A percentile compares a stretch with the other conserved stretches of the same genome.
Conservation (phyloP, 495 filamentous ascomycete species). For the Evansstolkia leycettana region DNA sequence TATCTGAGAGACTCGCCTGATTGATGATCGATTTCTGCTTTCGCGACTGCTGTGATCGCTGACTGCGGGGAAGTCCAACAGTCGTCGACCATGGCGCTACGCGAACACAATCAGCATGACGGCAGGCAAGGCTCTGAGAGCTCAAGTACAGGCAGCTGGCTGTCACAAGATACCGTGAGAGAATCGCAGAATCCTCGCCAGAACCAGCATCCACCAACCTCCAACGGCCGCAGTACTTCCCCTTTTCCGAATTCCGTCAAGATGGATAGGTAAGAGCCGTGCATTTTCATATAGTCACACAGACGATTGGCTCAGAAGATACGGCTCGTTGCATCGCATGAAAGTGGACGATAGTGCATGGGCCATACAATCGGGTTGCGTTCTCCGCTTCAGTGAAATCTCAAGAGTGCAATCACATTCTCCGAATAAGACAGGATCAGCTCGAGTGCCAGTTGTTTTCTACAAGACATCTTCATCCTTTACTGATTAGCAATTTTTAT, state of each 20-base stretch:
- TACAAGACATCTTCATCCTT: too few species aligned
- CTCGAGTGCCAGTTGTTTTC: too few species aligned
- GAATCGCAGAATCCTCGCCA: constrained; percentile 15
- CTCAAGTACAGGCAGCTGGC: constrained; percentile 28
- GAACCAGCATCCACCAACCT: constrained; percentile 8
- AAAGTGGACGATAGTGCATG: too few species aligned
- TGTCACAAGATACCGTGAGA: constrained; percentile 34
- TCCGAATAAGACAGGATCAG: too few species aligned
- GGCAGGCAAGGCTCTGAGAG: constrained; percentile 33
- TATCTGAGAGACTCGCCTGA: background rate
- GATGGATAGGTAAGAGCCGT: constrained; percentile 27
- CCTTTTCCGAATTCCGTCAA: constrained; percentile 17
- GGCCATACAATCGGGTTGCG: too few species aligned
- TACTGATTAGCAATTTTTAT: too few species aligned
- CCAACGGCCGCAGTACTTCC: constrained; percentile 20
- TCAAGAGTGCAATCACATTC: too few species aligned
- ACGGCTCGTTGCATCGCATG: too few species aligned
- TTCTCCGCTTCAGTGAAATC: too few species aligned
- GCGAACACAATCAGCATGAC: constrained; percentile 19
- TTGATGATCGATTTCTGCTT: constrained; percentile 13
- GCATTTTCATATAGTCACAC: background rate
- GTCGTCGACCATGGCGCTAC: constrained; percentile 22
- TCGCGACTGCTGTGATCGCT: constrained; percentile 4
- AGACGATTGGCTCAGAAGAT: too few species aligned
- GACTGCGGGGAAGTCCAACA: constrained; percentile 9